A percentile compares a stretch with the other conserved stretches of the same genome.
phyloP scores from a whole-genome alignment of 2,329 filamentous ascomycete species.

The Reticulascus tulasneorum region DNA sequence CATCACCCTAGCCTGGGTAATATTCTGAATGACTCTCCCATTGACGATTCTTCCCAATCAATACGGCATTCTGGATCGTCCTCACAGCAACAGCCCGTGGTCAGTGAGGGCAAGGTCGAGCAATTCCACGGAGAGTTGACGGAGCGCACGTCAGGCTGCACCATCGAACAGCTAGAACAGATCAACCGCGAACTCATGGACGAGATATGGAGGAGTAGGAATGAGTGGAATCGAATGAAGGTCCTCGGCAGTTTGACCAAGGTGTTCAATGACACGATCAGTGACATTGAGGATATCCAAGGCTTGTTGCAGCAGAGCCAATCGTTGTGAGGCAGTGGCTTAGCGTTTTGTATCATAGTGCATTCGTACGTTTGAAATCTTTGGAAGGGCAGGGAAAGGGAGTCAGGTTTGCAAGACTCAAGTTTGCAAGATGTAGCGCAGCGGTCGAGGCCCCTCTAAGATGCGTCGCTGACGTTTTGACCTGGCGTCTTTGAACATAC shows the following conservation, averaged over 20 bases:
- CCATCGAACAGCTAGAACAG: slow-evolving; percentile 92
- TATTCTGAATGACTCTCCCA: slow-evolving; percentile 35
- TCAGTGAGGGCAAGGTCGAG: slow-evolving; percentile 46
- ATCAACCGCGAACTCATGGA: slow-evolving; percentile 90
- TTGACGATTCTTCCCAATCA: slow-evolving; percentile 30
- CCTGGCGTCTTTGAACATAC: too few species aligned
- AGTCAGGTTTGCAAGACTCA: too few species aligned
- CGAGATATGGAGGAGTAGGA: slow-evolving; percentile 73
- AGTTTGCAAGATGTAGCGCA: too few species aligned
- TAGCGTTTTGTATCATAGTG: too few species aligned
- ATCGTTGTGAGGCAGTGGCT: slow-evolving; percentile 15
- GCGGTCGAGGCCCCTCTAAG: too few species aligned
- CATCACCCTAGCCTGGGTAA: slow-evolving; percentile 31
- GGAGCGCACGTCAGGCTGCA: slow-evolving; percentile 67
- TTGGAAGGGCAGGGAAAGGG: too few species aligned
- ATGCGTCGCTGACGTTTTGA: too few species aligned
- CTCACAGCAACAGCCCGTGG: slow-evolving; percentile 32
- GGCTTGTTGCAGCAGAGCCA: slow-evolving; percentile 41
- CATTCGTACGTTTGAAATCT: too few species aligned
- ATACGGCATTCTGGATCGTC: slow-evolving; percentile 13
- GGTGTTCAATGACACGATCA: slow-evolving; percentile 72
- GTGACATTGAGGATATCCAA: slow-evolving; percentile 60
- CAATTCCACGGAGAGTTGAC: slow-evolving; percentile 62
- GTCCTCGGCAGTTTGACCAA: slow-evolving; percentile 61
- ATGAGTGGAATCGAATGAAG: slow-evolving; percentile 77